Conservation (phyloP, 1,284 basidiomycete species). For the Ceratobasidium sp. region DNA sequence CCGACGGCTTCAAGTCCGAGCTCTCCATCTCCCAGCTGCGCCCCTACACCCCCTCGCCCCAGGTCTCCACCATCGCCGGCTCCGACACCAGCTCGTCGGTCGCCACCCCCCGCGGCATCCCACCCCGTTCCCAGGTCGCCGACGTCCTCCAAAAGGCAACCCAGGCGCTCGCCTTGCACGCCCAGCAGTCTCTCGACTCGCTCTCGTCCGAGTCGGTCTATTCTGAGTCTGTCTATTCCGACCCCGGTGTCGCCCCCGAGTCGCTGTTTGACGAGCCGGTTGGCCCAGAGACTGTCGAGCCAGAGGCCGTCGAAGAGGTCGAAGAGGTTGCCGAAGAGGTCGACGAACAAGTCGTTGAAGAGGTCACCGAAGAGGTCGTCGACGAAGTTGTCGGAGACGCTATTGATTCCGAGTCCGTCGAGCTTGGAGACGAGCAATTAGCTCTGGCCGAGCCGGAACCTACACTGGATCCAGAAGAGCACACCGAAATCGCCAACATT, state of each 20-base stretch:
- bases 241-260: constrained; percentile 16
- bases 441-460: not conserved
- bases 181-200: constrained; percentile 23
- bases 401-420: too few species aligned
- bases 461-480: not conserved
- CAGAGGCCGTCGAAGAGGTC: not conserved
- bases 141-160: constrained; percentile 7
- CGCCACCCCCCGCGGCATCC: not conserved
- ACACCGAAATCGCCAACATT: not conserved
- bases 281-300: not conserved
- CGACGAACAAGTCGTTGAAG: too few species aligned
- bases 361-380: too few species aligned
- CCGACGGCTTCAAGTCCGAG: constrained; percentile 33
- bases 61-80: constrained; percentile 25
- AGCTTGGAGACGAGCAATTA: not conserved
- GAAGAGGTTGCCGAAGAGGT: too few species aligned
- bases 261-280: constrained; percentile 1
- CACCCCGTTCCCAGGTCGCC: not conserved
- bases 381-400: too few species aligned
- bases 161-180: constrained; percentile 8
- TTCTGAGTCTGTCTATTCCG: constrained; percentile 16
- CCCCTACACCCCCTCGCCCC: constrained; percentile 30
- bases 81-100: constrained; percentile 23
- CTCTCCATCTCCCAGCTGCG: constrained; percentile 19
- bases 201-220: not conserved